Evolutionary conservation across 1,284 basidiomycete species (phyloP).

Genomic region (Salmacisia buchloeana): DNA sequence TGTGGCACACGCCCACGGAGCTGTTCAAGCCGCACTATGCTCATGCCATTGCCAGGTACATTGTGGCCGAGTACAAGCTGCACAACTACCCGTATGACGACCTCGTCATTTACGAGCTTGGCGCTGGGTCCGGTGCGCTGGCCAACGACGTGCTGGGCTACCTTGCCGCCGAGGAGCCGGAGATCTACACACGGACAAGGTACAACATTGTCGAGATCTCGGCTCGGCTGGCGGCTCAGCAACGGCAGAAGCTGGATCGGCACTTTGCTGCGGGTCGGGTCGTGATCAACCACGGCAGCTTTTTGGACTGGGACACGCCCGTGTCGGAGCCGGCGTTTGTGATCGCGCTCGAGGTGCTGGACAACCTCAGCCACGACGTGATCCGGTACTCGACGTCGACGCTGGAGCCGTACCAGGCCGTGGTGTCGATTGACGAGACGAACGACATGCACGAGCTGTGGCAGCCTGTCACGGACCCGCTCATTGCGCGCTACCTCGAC

Average conservation of each 20-base stretch:
- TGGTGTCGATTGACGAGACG: conserved; percentile 71
- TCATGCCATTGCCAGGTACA: conserved; percentile 77
- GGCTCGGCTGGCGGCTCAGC: conserved; percentile 67
- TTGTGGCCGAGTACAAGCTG: conserved; percentile 83
- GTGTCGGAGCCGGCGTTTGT: conserved; percentile 84
- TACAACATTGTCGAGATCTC: conserved; percentile 95
- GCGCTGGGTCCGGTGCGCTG: conserved; percentile 92
- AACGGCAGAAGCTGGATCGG: conserved; percentile 53
- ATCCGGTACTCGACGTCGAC: conserved; percentile 76
- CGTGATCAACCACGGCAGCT: conserved; percentile 70
- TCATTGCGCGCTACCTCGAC: conserved; percentile 64
- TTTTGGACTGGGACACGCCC: conserved; percentile 75
- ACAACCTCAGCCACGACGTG: conserved; percentile 96
- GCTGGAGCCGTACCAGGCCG: conserved; percentile 71
- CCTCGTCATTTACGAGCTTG: conserved; percentile 91
- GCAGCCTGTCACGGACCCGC: conserved; percentile 75
- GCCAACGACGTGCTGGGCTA: conserved; percentile 81
- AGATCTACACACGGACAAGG: conserved; percentile 80
- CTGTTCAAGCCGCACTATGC: conserved; percentile 96
- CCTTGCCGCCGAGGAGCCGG: conserved; percentile 71
- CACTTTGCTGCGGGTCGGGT: conserved; percentile 56
- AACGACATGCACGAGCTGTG: conserved; percentile 85
- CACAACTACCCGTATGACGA: conserved; percentile 94
- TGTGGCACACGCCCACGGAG: conserved; percentile 99
- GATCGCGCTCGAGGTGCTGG: conserved; percentile 89